Evolutionary conservation across 805 yeast species (phyloP).

Genomic region (Candida ficus): DNA sequence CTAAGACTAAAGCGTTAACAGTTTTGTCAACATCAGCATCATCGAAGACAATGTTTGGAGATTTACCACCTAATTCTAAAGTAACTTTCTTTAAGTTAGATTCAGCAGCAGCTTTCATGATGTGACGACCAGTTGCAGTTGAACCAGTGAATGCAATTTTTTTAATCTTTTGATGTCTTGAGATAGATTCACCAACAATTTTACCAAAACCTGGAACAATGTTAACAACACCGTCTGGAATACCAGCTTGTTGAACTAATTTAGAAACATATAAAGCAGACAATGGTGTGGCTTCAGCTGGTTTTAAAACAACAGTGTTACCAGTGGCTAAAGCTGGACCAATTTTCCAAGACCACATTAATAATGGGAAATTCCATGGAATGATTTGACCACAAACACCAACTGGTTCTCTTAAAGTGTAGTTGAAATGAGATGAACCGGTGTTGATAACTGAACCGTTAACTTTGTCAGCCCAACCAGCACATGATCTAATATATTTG

Average conservation of each 20-base stretch:
- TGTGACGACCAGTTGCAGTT: conserved; percentile 77
- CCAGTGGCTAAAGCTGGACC: conserved; percentile 87
- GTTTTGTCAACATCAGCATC: conserved; percentile 80
- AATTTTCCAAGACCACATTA: conserved; percentile 83
- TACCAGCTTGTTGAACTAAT: conserved; percentile 67
- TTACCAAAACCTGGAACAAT: conserved; percentile 77
- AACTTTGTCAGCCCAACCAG: conserved; percentile 74
- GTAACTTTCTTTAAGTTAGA: conserved; percentile 86
- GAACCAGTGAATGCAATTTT: conserved; percentile 90
- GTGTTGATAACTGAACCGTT: conserved; percentile 56
- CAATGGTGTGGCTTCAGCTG: conserved; percentile 84
- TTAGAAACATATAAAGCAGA: conserved; percentile 68
- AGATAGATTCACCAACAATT: conserved; percentile 66
- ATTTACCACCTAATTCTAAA: conserved; percentile 94
- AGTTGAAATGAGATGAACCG: conserved; percentile 57
- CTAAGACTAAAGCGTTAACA: conserved; percentile 67
- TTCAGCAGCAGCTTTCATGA: conserved; percentile 76
- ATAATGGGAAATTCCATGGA: conserved; percentile 91
- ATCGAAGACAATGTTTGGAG: conserved; percentile 83
- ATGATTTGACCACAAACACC: conserved; percentile 88
- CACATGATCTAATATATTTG: conserved; percentile 74
- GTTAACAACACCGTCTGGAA: conserved; percentile 79
- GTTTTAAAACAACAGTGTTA: conserved; percentile 77
- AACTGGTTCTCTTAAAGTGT: conserved; percentile 73
- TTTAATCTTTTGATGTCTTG: conserved; percentile 63